Conservation (phyloP, 1,139 yeast species). For the Suhomyces terraborum region DNA sequence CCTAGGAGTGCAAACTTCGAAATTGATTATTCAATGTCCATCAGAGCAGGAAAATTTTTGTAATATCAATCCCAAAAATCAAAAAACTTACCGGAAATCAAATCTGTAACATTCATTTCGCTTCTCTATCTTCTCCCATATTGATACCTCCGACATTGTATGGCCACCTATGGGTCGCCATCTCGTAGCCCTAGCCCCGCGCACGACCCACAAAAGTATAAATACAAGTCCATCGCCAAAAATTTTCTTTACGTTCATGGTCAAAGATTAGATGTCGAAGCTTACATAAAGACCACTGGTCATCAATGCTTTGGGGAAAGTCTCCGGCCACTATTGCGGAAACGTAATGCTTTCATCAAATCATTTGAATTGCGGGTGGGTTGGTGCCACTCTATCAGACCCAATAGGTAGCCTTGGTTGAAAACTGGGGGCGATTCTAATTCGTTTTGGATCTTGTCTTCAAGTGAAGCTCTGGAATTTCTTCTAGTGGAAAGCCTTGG, state of each 20-base stretch:
- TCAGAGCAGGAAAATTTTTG: too few species aligned
- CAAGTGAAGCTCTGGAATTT: constrained; percentile 21
- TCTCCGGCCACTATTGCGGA: constrained; percentile 83
- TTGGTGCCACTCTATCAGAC: neutral
- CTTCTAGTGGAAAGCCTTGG: neutral
- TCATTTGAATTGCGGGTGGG: constrained; percentile 26
- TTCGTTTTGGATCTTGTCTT: constrained; percentile 21
- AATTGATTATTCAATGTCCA: too few species aligned
- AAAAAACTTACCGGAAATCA: too few species aligned
- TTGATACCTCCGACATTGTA: too few species aligned
- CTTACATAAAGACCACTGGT: constrained; percentile 53
- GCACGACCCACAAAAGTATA: constrained; percentile 15
- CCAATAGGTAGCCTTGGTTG: neutral
- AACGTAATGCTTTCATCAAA: constrained; percentile 51
- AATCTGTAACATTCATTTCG: too few species aligned
- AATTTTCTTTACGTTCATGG: constrained; percentile 52
- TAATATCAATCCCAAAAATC: too few species aligned
- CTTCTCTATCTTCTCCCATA: too few species aligned
- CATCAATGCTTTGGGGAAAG: constrained; percentile 83
- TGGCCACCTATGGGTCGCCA: too few species aligned
- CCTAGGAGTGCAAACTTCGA: too few species aligned
- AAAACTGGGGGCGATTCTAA: constrained; percentile 10
- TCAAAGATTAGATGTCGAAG: constrained; percentile 87
- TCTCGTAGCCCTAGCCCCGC: constrained; percentile 16
- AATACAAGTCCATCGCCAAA: constrained; percentile 1